Percentiles rank a stretch among this genome's conserved stretches.
Evolutionary conservation across 2,329 filamentous ascomycete genomes (phyloP).

Genomic region (Calonectria montana): DNA sequence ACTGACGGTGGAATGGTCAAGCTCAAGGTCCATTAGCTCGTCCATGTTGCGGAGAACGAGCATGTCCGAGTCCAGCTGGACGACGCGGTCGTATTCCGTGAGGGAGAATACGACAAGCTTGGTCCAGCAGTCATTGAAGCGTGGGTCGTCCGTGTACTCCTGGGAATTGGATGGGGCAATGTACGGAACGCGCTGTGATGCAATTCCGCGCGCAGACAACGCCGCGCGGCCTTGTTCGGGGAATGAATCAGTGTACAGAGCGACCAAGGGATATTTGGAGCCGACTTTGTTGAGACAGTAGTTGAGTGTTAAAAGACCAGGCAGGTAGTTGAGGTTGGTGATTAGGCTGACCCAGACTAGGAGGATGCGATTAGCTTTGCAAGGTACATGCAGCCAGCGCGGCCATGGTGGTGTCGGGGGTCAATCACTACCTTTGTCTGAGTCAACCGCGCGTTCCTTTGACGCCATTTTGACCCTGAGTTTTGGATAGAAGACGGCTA

Average conservation of each 20-base stretch:
- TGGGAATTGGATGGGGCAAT: constrained; percentile 74
- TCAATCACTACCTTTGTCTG: constrained; percentile 49
- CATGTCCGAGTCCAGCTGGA: constrained; percentile 92
- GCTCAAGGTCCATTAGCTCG: constrained; percentile 85
- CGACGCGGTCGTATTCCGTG: constrained; percentile 80
- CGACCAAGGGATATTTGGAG: constrained; percentile 82
- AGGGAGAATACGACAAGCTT: constrained; percentile 86
- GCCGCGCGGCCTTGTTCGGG: constrained; percentile 75
- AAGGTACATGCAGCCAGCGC: constrained; percentile 1
- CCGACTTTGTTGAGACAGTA: constrained; percentile 75
- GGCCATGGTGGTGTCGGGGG: background rate
- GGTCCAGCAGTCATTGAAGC: constrained; percentile 92
- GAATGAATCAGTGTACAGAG: constrained; percentile 84
- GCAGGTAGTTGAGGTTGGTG: constrained; percentile 84
- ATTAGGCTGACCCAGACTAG: constrained; percentile 91
- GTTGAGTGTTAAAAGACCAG: constrained; percentile 84
- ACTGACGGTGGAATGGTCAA: constrained; percentile 63
- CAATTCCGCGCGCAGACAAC: constrained; percentile 76
- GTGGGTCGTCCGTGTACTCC: constrained; percentile 80
- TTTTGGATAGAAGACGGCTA: background rate
- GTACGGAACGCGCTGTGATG: constrained; percentile 76
- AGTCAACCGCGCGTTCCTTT: constrained; percentile 50
- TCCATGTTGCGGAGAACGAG: constrained; percentile 87
- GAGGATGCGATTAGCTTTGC: constrained; percentile 19
- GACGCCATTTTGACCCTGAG: constrained; percentile 35